A percentile compares a stretch with the other conserved stretches of the same genome.
These are phyloP conservation scores for Hypoxylon rubiginosum DNA, from an alignment of 2,329 filamentous ascomycete genomes.

Conservation along the genomic window DNA sequence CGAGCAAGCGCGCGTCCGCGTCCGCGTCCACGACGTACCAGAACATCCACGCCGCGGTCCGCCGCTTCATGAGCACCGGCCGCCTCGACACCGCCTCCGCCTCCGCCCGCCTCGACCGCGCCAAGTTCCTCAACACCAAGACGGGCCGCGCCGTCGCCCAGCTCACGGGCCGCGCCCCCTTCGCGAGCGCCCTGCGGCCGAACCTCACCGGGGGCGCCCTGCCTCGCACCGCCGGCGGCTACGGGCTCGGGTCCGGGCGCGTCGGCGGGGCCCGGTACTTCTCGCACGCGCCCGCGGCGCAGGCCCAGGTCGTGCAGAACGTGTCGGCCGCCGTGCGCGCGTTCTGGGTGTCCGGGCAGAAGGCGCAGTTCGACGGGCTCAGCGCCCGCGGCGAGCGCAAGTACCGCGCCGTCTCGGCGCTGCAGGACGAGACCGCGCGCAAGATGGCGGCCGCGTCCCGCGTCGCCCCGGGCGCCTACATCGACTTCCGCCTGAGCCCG, in stretches of 20 bases:
- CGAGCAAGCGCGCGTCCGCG: too few species aligned
- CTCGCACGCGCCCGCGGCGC: slow-evolving; percentile 86
- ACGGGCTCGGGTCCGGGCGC: slow-evolving; percentile 78
- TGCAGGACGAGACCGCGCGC: slow-evolving; percentile 79
- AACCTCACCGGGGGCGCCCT: slow-evolving; percentile 91
- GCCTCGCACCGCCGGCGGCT: slow-evolving; percentile 90
- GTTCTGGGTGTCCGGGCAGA: slow-evolving; percentile 92
- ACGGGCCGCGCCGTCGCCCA: slow-evolving; percentile 67
- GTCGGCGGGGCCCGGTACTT: slow-evolving; percentile 85
- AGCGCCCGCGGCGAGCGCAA: slow-evolving; percentile 80
- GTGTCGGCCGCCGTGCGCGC: slow-evolving; percentile 94
- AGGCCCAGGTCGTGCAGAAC: slow-evolving; percentile 92
- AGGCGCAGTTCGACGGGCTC: slow-evolving; percentile 86
- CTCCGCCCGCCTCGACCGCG: slow-evolving; percentile 60
- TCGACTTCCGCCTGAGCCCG: slow-evolving; percentile 91
- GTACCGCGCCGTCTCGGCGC: slow-evolving; percentile 80
- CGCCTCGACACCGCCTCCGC: slow-evolving; percentile 49
- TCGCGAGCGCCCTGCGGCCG: slow-evolving; percentile 88
- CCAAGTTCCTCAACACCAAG: slow-evolving; percentile 63
- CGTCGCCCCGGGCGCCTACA: slow-evolving; percentile 77
- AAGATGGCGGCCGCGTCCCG: slow-evolving; percentile 73
- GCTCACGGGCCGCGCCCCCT: slow-evolving; percentile 82
- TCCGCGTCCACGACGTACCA: slow-evolving; percentile 52
- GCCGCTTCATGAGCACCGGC: slow-evolving; percentile 65
- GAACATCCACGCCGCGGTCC: slow-evolving; percentile 61